Percentiles rank a stretch among this genome's conserved stretches.
These are phyloP conservation scores for Purshia tridentata DNA, from an alignment of 306 rosid genomes.

Conservation along the genomic window DNA sequence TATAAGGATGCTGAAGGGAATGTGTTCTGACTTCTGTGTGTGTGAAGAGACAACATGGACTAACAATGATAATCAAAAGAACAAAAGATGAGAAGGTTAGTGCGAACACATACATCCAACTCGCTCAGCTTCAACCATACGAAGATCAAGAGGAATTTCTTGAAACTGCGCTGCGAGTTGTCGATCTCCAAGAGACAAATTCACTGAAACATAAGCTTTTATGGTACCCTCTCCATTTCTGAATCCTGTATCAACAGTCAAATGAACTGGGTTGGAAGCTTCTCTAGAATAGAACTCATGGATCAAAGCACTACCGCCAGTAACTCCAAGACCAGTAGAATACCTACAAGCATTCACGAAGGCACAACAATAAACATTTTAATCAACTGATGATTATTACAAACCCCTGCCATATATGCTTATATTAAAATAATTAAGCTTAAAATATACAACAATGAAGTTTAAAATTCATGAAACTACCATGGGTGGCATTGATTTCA, in stretches of 20 bases:
- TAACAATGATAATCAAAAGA: background rate
- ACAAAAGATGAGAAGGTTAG: background rate
- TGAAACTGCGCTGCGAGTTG: conserved; percentile 97
- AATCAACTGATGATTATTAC: background rate
- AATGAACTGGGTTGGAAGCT: conserved; percentile 77
- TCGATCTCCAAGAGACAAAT: conserved; percentile 78
- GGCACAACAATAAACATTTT: background rate
- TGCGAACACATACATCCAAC: conserved; percentile 65
- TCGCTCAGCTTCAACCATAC: conserved; percentile 90
- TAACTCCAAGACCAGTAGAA: conserved; percentile 90
- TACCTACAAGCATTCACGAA: conserved; percentile 51
- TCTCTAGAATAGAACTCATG: conserved; percentile 94
- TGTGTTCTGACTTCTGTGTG: background rate
- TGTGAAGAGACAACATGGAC: background rate
- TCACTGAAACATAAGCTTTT: conserved; percentile 70
- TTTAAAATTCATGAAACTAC: background rate
- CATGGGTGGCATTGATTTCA: background rate
- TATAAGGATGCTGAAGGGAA: too few relatives aligned
- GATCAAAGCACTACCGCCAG: conserved; percentile 81
- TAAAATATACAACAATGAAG: background rate
- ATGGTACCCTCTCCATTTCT: conserved; percentile 63
- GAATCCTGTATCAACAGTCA: conserved; percentile 94
- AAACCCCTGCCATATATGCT: background rate
- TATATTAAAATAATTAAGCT: background rate
- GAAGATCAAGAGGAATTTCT: conserved; percentile 88